Evolutionary conservation across 352 stramenopile species (phyloP), one percentile per base, ranked within the genome.

Genomic region (Peronospora tabacina): DNA sequence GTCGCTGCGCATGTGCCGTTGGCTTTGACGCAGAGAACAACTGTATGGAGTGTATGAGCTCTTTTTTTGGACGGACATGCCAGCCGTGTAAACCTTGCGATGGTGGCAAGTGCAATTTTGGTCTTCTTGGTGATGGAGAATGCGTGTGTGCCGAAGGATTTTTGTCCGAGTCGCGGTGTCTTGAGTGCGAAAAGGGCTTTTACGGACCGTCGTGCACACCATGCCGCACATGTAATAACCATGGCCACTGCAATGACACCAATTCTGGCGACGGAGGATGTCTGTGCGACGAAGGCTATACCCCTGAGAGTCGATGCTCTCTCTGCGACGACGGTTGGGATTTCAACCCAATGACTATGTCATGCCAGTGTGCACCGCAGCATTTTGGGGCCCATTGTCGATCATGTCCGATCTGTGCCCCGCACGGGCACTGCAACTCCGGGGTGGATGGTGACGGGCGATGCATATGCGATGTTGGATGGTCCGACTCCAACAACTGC

Each of bases 401-500:
- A 6, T 90, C 77, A 17, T 93, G 82, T 42, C 82, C 82, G 38
- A 93, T 93, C 30, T 93, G 82, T 49, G 79, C 80, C 5, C 82
- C 82, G 8, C 82, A 93, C 44, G 82, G 82, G 6, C 82, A 86
- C 44, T 93, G 82, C 55, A 90, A 90, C 49, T 83, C 75, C 5
- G 82, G 82, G 5, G 76, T 79, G 15, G 79, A 93, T 37, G 82
- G 84, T 34, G 80, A 93, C 20, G 84, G 84, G 0, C 70, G 77
- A 2, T 95, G 84, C 42, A 90, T 91, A 26, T 95, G 84, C 51
- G 75, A 91, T 26, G 53, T 82, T 17, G 84, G 82, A 8, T 95
- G 82, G 80, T 89, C 81, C 10, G 73, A 89, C 47, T 95, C 82
- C 10, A 90, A 90, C 63, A 90, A 91, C 42, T 95, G 84, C 46